A percentile compares a stretch with the other conserved stretches of the same genome.
phyloP scores from a whole-genome alignment of 2,329 filamentous ascomycete species.

The Xylaria sp. region DNA sequence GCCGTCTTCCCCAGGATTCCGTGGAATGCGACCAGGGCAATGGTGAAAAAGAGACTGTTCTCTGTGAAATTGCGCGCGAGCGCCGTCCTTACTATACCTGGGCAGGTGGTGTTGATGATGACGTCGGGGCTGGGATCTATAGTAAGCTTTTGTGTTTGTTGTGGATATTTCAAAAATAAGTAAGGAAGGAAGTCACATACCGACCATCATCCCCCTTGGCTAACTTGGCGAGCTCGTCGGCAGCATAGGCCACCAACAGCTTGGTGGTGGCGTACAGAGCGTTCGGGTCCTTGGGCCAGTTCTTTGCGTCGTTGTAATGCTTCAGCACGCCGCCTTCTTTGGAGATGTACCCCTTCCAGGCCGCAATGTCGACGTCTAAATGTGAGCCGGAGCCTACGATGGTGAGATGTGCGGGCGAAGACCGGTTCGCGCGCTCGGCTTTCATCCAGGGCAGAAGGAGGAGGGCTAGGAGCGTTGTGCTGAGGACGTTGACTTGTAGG shows the following conservation, averaged over 20 bases:
- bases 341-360: conserved; percentile 36
- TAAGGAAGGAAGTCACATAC: conserved; percentile 32
- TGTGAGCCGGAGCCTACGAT: conserved; percentile 42
- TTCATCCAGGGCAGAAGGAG: conserved; percentile 61
- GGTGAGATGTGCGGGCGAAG: conserved; percentile 41
- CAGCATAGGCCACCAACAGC: conserved; percentile 41
- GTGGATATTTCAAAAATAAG: neutral
- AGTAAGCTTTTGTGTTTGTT: conserved; percentile 6
- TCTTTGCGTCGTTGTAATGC: conserved; percentile 44
- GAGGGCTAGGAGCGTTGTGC: conserved; percentile 63
- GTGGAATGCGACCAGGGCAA: conserved; percentile 30
- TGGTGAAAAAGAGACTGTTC: conserved; percentile 19
- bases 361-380: conserved; percentile 32
- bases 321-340: conserved; percentile 39
- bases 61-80: conserved; percentile 33
- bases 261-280: conserved; percentile 44
- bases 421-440: conserved; percentile 39
- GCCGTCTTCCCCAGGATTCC: conserved; percentile 41
- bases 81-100: conserved; percentile 42
- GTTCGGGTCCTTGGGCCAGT: conserved; percentile 39
- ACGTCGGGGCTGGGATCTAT: conserved; percentile 40
- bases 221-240: conserved; percentile 39
- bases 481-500: conserved; percentile 68
- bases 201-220: conserved; percentile 37
- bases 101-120: conserved; percentile 45